Evolutionary conservation across 1,139 yeast genomes (phyloP).

Genomic region (Blastobotrys indianensis): DNA sequence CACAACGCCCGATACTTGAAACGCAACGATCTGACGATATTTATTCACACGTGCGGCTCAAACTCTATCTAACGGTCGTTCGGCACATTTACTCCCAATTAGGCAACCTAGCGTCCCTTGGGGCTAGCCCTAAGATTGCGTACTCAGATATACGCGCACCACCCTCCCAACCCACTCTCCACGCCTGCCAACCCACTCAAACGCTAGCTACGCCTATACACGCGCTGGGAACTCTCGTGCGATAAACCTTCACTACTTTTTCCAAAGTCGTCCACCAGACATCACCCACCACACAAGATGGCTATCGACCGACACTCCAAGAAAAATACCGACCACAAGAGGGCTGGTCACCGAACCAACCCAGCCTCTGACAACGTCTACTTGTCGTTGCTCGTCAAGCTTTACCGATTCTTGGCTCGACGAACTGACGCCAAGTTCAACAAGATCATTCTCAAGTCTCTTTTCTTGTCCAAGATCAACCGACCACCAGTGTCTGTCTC

Average conservation of each 20-base stretch:
- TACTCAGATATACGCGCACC: conserved; percentile 1
- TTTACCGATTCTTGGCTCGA: conserved; percentile 98
- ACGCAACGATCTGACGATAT: no score
- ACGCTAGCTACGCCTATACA: neutral
- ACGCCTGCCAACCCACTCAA: neutral
- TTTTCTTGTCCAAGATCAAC: conserved; percentile 97
- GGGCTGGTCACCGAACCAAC: conserved; percentile 95
- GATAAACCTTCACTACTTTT: no score
- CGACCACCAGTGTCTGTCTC: conserved; percentile 98
- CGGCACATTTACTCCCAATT: neutral
- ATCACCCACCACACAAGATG: conserved; percentile 42
- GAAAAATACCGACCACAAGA: conserved; percentile 62
- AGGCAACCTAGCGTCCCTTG: neutral
- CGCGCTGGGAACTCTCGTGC: neutral
- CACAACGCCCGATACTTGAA: no score
- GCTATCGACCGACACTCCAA: conserved; percentile 69
- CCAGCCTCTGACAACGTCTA: conserved; percentile 99
- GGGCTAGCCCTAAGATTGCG: neutral
- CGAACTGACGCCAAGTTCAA: conserved; percentile 97
- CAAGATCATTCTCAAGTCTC: conserved; percentile 90
- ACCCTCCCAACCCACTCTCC: neutral
- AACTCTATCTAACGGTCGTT: no score
- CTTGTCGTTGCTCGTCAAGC: conserved; percentile 95
- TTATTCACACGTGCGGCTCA: no score
- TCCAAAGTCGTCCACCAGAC: neutral